A percentile compares a stretch with the other conserved stretches of the same genome.
These are phyloP conservation scores for Austroboletus niveus DNA, from an alignment of 1,284 basidiomycete species.

Conservation along the genomic window DNA sequence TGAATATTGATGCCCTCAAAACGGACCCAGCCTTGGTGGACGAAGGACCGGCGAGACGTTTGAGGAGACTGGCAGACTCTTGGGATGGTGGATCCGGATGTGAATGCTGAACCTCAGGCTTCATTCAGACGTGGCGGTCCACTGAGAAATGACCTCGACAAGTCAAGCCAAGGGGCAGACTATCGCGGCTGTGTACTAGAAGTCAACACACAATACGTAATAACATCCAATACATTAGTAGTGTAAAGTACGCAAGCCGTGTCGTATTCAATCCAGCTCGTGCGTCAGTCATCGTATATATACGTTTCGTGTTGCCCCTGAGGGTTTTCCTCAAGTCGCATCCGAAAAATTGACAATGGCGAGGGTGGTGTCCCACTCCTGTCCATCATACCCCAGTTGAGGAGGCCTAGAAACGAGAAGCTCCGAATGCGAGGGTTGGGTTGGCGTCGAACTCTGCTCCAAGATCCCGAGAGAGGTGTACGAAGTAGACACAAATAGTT, in stretches of 20 bases:
- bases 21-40: slow-evolving; percentile 74
- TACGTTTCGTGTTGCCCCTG: background rate
- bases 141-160: too few species aligned
- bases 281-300: background rate
- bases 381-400: slow-evolving; percentile 12
- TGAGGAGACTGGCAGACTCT: slow-evolving; percentile 64
- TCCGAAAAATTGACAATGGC: slow-evolving; percentile 25
- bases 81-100: slow-evolving; percentile 44
- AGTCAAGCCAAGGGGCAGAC: too few species aligned
- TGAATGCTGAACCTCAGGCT: slow-evolving; percentile 15
- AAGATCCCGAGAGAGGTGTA: slow-evolving; percentile 43
- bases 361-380: slow-evolving; percentile 34
- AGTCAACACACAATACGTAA: background rate
- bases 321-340: background rate
- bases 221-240: background rate
- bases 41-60: slow-evolving; percentile 74
- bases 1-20: background rate
- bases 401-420: slow-evolving; percentile 4
- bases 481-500: slow-evolving; percentile 45
- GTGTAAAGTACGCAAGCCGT: background rate
- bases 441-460: slow-evolving; percentile 36
- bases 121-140: slow-evolving; percentile 12
- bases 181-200: background rate
- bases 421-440: slow-evolving; percentile 16
- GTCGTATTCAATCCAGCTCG: slow-evolving; percentile 11